These are phyloP conservation scores for Hyaloscypha hepaticicola DNA, from an alignment of 495 filamentous ascomycete species.

Conservation along the genomic window DNA sequence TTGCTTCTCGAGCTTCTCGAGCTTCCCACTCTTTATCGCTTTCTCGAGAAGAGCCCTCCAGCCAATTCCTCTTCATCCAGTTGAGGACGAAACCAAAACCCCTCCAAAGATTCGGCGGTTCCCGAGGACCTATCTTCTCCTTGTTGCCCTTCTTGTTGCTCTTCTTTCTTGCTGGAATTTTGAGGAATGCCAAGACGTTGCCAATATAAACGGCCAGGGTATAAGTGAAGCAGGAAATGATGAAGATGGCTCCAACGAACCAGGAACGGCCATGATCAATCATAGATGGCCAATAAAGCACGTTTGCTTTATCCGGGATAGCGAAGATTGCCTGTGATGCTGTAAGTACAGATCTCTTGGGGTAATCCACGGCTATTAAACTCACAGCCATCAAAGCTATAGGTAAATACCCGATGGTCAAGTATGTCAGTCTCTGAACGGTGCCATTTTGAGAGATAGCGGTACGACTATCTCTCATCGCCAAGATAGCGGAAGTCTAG, in stretches of 20 bases:
- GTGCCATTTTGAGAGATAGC: background rate
- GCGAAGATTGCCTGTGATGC: conserved; percentile 2
- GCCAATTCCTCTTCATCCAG: too few relatives aligned
- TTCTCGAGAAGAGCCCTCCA: too few relatives aligned
- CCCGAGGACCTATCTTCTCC: too few relatives aligned
- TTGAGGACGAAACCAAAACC: too few relatives aligned
- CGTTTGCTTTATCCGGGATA: background rate
- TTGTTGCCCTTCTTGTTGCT: too few relatives aligned
- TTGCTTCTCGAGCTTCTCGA: too few relatives aligned
- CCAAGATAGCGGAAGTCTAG: background rate
- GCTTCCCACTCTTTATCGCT: too few relatives aligned
- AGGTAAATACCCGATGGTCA: background rate
- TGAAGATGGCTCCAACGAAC: conserved; percentile 10
- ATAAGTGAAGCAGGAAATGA: background rate
- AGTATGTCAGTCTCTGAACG: background rate
- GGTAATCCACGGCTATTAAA: background rate
- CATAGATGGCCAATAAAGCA: background rate
- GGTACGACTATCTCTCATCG: conserved; percentile 1
- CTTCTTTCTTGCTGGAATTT: too few relatives aligned
- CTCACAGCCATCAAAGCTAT: conserved; percentile 5
- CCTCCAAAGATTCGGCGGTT: too few relatives aligned
- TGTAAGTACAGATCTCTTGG: background rate
- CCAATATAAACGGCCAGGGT: background rate
- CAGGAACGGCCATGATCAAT: background rate
- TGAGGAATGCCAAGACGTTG: too few relatives aligned